Evolutionary conservation across 2,329 filamentous ascomycete species (phyloP), one percentile per base, ranked within the genome.

Genomic region (Aspergillus sp.): DNA sequence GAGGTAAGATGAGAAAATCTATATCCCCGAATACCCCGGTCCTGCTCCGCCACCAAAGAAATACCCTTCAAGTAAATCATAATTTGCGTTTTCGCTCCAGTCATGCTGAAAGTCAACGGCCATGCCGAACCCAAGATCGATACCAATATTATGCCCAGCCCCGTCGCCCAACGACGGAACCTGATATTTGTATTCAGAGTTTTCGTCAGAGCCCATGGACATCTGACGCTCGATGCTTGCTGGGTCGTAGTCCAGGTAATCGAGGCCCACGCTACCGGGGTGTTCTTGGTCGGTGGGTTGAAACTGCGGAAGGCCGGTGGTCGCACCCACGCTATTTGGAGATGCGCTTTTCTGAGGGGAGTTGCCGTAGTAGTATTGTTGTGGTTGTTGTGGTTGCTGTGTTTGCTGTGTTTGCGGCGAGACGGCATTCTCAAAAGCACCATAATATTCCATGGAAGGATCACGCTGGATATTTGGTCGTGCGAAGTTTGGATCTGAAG

Each of bases 31-130:
- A 41, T 66, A 61, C n/a, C 69, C 70, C 24, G 64, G 60, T 6
- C 68, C 70, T n/a, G 64, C 67, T 24, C 74, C 76, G 9, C 74
- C 76, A 12, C 81, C 81, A 71, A 84, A 83, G 68, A 83, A 84
- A 66, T 81, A 84, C 4, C 80, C 81, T 64, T 83, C 80, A 62
- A 83, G 78, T 32, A 84, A 64, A 73, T 83, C 80, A 63, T 78
- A 76, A 48, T 75, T 76, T 20, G 71, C 69, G 41, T 77, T 76
- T 55, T 81, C 78, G 51, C 74, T 77, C 77, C 78, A 80, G 63
- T 80, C 78, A 68, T 80, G 78, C 58, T 79, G 75, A 54, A 73
- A 75, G 48, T 77, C 77, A 51, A 76, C 69, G 2, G 74, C 73
- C 73, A 76, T 74, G n/a, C 75, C 75, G 60, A 77, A 76, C 3